Evolutionary conservation across 164 flowering plant species (phyloP).

Genomic region (Euptelea pleiosperma): DNA sequence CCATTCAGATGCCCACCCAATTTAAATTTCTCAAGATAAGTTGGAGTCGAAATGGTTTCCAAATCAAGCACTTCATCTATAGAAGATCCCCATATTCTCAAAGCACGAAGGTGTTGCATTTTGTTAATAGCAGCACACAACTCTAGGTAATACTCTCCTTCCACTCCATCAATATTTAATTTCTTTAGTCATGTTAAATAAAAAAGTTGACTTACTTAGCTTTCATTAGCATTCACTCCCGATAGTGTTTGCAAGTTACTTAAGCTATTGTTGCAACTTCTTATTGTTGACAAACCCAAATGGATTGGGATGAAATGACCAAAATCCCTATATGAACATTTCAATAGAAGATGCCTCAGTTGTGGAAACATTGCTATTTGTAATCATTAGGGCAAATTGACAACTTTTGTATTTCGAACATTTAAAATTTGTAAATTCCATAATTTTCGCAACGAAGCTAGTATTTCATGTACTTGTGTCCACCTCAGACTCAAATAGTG

Average conservation of each 20-base stretch:
- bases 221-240: background rate
- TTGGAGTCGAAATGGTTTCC: conserved; percentile 7
- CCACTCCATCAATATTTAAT: background rate
- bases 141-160: too few relatives aligned
- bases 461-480: conserved; percentile 1
- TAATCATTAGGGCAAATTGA: background rate
- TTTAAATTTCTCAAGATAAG: background rate
- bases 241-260: conserved; percentile 2
- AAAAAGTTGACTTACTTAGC: background rate
- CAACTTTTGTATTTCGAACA: background rate
- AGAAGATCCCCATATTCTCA: background rate
- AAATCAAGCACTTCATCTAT: background rate
- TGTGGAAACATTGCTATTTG: background rate
- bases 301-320: too few relatives aligned
- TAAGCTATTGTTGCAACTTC: background rate
- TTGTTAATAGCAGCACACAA: too few relatives aligned
- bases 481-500: conserved; percentile 10
- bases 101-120: too few relatives aligned
- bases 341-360: conserved; percentile 9
- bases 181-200: background rate
- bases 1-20: background rate
- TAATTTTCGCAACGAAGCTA: conserved; percentile 1
- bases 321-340: too few relatives aligned
- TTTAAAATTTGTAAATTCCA: conserved; percentile 13
- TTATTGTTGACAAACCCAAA: too few relatives aligned